Conservation (phyloP, 169 alveolate species). For the Babesia microti region DNA sequence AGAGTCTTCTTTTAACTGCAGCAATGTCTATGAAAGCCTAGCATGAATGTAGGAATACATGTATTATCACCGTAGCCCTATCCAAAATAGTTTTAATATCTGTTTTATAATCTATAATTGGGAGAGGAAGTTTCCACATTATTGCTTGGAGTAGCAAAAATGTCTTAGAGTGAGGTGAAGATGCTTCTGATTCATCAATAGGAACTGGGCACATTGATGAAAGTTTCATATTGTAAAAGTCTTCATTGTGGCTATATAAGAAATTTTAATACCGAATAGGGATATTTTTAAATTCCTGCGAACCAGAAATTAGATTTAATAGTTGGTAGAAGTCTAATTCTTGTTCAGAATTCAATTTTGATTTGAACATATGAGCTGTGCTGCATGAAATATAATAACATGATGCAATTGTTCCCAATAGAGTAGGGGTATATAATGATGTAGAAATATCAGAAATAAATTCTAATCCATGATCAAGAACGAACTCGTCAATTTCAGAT, state of each 20-base stretch:
- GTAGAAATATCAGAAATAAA: slow-evolving; percentile 2
- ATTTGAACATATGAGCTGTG: slow-evolving; percentile 21
- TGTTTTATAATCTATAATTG: slow-evolving; percentile 39
- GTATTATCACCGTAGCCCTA: slow-evolving; percentile 30
- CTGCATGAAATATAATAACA: slow-evolving; percentile 44
- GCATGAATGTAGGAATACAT: slow-evolving; percentile 4
- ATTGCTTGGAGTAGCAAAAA: slow-evolving; percentile 69
- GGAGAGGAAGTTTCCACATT: slow-evolving; percentile 14
- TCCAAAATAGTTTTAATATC: slow-evolving; percentile 41
- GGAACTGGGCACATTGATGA: slow-evolving; percentile 71
- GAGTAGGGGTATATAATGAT: slow-evolving; percentile 21
- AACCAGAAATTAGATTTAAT: slow-evolving; percentile 63
- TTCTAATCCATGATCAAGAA: neutral
- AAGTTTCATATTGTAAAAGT: slow-evolving; percentile 75
- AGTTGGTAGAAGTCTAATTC: slow-evolving; percentile 47
- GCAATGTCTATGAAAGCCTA: slow-evolving; percentile 33
- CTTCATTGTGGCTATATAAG: slow-evolving; percentile 86
- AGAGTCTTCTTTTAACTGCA: slow-evolving; percentile 23
- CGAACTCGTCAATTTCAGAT: slow-evolving; percentile 9
- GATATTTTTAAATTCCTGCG: slow-evolving; percentile 78
- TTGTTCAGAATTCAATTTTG: slow-evolving; percentile 8
- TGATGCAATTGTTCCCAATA: slow-evolving; percentile 45
- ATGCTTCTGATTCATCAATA: slow-evolving; percentile 71
- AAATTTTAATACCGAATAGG: no score
- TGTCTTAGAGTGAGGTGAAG: slow-evolving; percentile 79